A percentile compares a stretch with the other conserved stretches of the same genome.
Evolutionary conservation across 371 early-diverging fungal genomes (phyloP).

Genomic region (Mortierella sp.): DNA sequence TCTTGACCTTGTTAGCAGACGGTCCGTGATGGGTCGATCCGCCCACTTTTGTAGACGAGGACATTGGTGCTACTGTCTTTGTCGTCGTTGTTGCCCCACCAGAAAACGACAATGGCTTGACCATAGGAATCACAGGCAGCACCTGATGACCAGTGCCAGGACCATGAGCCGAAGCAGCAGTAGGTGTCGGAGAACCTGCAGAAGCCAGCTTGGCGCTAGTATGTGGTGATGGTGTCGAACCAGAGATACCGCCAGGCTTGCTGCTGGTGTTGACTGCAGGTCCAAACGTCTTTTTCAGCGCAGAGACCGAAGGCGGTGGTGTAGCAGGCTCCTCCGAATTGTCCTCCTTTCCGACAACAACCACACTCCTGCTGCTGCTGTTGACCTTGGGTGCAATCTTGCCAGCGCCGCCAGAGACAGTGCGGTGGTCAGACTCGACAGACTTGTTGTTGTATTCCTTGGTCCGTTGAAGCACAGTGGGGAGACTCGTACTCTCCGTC

Average conservation of each 20-base stretch:
- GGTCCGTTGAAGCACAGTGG: constrained; percentile 22
- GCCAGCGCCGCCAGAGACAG: not conserved
- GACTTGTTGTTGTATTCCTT: constrained; percentile 18
- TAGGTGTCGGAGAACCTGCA: not conserved
- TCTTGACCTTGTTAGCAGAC: constrained; percentile 14
- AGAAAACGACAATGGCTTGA: constrained; percentile 32
- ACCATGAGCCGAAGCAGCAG: not conserved
- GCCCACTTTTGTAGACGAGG: too few species aligned
- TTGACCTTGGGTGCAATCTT: not conserved
- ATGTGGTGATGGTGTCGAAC: not conserved
- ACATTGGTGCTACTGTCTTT: not conserved
- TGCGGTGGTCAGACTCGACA: not conserved
- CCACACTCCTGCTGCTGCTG: not conserved
- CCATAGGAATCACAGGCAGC: constrained; percentile 26
- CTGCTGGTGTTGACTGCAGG: not conserved
- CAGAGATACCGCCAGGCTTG: not conserved
- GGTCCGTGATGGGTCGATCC: too few species aligned
- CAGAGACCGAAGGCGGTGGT: constrained; percentile 22
- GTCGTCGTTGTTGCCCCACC: not conserved
- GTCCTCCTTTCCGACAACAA: not conserved
- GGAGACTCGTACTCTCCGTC: not conserved
- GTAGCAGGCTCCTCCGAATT: not conserved
- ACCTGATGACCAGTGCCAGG: not conserved
- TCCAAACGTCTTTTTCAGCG: constrained; percentile 33
- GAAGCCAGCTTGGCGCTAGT: not conserved